These are phyloP conservation scores for Paraphaeosphaeria sporulosa DNA, from an alignment of 2,329 filamentous ascomycete genomes.

Conservation along the genomic window DNA sequence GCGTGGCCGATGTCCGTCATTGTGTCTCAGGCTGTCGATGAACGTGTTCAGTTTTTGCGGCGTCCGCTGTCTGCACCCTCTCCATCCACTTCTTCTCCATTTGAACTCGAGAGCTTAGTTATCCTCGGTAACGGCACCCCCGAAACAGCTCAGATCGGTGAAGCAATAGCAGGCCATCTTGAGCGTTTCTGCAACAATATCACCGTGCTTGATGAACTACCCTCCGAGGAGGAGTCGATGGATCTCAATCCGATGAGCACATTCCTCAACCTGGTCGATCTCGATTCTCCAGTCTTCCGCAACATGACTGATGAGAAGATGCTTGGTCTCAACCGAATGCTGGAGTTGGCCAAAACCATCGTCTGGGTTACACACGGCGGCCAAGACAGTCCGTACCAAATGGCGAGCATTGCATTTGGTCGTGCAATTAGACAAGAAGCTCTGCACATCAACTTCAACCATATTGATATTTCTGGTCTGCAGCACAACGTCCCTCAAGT, in stretches of 20 bases:
- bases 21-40: constrained; percentile 18
- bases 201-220: constrained; percentile 3
- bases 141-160: constrained; percentile 7
- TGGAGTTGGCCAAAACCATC: constrained; percentile 15
- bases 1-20: constrained; percentile 10
- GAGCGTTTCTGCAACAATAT: neutral
- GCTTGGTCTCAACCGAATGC: constrained; percentile 16
- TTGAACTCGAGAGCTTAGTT: neutral
- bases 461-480: constrained; percentile 13
- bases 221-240: constrained; percentile 11
- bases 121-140: constrained; percentile 14
- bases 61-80: constrained; percentile 6
- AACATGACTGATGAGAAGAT: constrained; percentile 12
- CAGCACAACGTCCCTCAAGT: constrained; percentile 3
- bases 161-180: constrained; percentile 7
- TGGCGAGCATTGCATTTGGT: constrained; percentile 26
- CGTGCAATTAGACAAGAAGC: constrained; percentile 13
- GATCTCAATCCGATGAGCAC: constrained; percentile 16
- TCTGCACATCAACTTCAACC: constrained; percentile 11
- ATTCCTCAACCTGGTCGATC: constrained; percentile 17
- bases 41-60: neutral
- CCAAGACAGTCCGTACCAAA: constrained; percentile 26
- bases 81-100: neutral
- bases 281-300: constrained; percentile 18
- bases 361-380: constrained; percentile 36